Evolutionary conservation across 495 filamentous ascomycete species (phyloP), one percentile per base, ranked within the genome.

Genomic region (Pyrenula aspistea): DNA sequence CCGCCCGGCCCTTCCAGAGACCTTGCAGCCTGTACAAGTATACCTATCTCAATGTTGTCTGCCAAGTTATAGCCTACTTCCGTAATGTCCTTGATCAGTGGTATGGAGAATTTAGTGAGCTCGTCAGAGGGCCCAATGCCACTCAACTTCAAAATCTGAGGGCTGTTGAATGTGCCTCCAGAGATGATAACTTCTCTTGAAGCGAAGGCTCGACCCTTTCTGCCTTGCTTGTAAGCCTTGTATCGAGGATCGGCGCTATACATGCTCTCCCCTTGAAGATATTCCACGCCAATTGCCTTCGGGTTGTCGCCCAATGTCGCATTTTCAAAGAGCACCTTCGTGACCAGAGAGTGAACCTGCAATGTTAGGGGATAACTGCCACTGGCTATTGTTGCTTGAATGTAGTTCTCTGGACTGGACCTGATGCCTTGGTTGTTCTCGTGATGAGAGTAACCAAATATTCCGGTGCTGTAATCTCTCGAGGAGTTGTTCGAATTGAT

Each of bases 51-150:
- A 62, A 82, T 80, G 63, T 80, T 80, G 60, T 87, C 82, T 55
- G 85, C 81, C 2, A 87, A 68, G 63, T 87, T 87, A 19, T 71
- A 70, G 42, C 85, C 85, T 0, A 87, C 83, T 12, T 77, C 81
- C 0, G 82, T 81, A 0, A 81, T 68, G 58, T 85, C 75, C 25
- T 67, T 58, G 0, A 84, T 56, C 0, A 83, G 68, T 2, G 70
- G 62, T 56, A 87, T 84, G 22, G 66, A 62, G 54, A 75, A 70
- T 11, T 59, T 60, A 2, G 64, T 15, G 0, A 88, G 73, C 31
- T 83, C 73, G 0, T 61, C 61, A 1, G 57, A 55, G 0, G 80
- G 75, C 1, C 85, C 84, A 52, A 88, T 68, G 8, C 86, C 84
- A 1, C 74, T 81, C 2, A 84, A 73, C 61, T 85, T 81, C 22